Conservation (phyloP, 805 yeast species). For the Cephaloascus albidus region DNA sequence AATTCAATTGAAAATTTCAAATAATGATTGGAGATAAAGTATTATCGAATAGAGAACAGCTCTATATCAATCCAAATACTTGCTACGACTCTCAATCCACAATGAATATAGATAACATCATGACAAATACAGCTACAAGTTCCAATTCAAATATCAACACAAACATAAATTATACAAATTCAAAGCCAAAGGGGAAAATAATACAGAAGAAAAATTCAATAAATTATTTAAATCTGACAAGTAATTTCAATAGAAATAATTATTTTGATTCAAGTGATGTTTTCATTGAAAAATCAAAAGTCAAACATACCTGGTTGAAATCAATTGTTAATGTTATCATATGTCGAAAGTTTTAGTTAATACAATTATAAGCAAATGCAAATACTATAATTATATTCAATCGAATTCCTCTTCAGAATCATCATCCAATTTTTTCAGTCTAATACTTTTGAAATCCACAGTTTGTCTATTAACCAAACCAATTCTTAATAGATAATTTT, state of each 20-base stretch:
- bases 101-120: no score
- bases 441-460: conserved; percentile 13
- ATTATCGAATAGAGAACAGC: conserved; percentile 1
- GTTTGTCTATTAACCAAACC: conserved; percentile 25
- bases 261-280: no score
- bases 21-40: conserved; percentile 9
- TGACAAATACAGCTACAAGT: no score
- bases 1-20: no score
- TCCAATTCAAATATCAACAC: no score
- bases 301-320: not conserved
- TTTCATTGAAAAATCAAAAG: not conserved
- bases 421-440: conserved; percentile 6
- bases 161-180: no score
- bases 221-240: no score
- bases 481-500: conserved; percentile 21
- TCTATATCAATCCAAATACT: conserved; percentile 3
- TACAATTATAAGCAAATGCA: no score
- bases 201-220: no score
- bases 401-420: conserved; percentile 29
- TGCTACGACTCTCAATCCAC: conserved; percentile 5
- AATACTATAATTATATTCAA: no score
- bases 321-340: not conserved
- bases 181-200: no score
- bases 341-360: not conserved
- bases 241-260: no score